A percentile compares a stretch with the other conserved stretches of the same genome.
Evolutionary conservation across 2,329 filamentous ascomycete genomes (phyloP).

Genomic region (Ophiostoma tasmaniense): DNA sequence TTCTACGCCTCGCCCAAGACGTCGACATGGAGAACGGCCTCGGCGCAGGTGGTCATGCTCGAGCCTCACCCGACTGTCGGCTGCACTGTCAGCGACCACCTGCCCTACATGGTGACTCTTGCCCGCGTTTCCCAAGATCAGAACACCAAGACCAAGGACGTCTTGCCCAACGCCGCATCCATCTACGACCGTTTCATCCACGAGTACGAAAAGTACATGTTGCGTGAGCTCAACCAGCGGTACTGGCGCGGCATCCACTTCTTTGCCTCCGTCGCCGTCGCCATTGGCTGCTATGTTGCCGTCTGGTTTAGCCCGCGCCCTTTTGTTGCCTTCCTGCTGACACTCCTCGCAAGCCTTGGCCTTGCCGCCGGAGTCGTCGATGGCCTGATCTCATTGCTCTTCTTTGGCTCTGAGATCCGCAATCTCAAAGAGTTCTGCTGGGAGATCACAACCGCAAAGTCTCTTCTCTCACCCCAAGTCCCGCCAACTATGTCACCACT

Average conservation of each 20-base stretch:
- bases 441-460: slow-evolving; percentile 69
- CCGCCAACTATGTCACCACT: neutral
- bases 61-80: slow-evolving; percentile 69
- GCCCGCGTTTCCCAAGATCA: neutral
- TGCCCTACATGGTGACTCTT: slow-evolving; percentile 78
- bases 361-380: slow-evolving; percentile 71
- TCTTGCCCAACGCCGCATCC: neutral
- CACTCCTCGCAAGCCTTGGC: slow-evolving; percentile 69
- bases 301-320: slow-evolving; percentile 72
- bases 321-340: slow-evolving; percentile 71
- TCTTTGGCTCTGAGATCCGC: slow-evolving; percentile 75
- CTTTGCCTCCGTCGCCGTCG: slow-evolving; percentile 53
- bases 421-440: slow-evolving; percentile 86
- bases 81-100: slow-evolving; percentile 91
- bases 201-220: slow-evolving; percentile 59
- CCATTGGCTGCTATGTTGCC: slow-evolving; percentile 66
- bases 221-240: slow-evolving; percentile 64
- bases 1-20: slow-evolving; percentile 52
- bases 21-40: slow-evolving; percentile 63
- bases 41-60: slow-evolving; percentile 68
- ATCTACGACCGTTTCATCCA: slow-evolving; percentile 59
- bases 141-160: neutral
- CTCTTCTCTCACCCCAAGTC: slow-evolving; percentile 26
- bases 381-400: slow-evolving; percentile 77
- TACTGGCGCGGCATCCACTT: slow-evolving; percentile 69